Evolutionary conservation across 305 asterid species (phyloP).

Genomic region (Fraxinus platypoda): DNA sequence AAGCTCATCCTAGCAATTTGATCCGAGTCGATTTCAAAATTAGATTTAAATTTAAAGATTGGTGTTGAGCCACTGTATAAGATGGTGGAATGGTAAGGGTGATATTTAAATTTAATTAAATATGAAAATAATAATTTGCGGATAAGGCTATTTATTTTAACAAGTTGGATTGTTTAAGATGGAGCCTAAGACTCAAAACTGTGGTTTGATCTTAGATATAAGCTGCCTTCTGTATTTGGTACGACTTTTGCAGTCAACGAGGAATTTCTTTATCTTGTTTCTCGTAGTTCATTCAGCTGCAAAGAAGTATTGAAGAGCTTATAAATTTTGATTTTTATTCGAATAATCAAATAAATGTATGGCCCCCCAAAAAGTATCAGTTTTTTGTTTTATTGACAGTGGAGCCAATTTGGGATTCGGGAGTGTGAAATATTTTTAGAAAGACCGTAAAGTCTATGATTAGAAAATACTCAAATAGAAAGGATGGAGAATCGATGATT

Average conservation of each 20-base stretch:
- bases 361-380: slow-evolving; percentile 2
- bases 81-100: neutral
- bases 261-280: neutral
- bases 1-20: neutral
- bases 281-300: neutral
- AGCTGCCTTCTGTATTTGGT: slow-evolving; percentile 4
- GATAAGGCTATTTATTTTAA: neutral
- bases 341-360: neutral
- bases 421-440: neutral
- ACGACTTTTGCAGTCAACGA: neutral
- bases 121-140: neutral
- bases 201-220: slow-evolving; percentile 8
- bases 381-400: neutral
- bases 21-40: neutral
- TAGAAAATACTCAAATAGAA: no score
- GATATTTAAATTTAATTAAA: neutral
- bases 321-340: neutral
- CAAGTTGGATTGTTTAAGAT: neutral
- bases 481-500: neutral
- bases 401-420: neutral
- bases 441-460: neutral
- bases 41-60: neutral
- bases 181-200: neutral
- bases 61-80: neutral
- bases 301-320: neutral